These are phyloP conservation scores for Heterobasidion irregulare DNA, from an alignment of 1,284 basidiomycete species.

Conservation along the genomic window DNA sequence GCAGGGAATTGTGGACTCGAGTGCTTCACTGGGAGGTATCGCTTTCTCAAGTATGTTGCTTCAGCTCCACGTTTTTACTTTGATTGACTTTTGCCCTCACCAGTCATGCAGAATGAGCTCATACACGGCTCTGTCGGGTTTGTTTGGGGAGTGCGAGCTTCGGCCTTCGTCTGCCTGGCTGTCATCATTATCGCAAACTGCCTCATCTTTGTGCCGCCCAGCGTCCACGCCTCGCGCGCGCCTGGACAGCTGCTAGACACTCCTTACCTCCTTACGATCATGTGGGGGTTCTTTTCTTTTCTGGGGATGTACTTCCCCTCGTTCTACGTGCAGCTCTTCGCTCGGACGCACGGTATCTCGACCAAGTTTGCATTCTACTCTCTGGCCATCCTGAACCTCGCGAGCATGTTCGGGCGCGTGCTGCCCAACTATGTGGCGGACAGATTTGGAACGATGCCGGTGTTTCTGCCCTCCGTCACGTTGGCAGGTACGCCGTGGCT, in stretches of 20 bases:
- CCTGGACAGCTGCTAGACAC: not conserved
- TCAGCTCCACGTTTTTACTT: not conserved
- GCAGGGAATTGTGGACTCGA: constrained; percentile 15
- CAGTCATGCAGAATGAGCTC: constrained; percentile 16
- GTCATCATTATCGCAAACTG: constrained; percentile 15
- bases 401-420: constrained; percentile 17
- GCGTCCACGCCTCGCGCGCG: not conserved
- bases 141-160: constrained; percentile 14
- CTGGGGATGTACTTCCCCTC: constrained; percentile 18
- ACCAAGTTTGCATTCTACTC: constrained; percentile 15
- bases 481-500: constrained; percentile 10
- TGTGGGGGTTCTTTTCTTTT: constrained; percentile 14
- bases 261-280: constrained; percentile 14
- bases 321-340: constrained; percentile 21
- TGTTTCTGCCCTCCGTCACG: constrained; percentile 13
- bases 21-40: constrained; percentile 14
- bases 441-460: constrained; percentile 15
- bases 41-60: constrained; percentile 11
- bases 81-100: not conserved
- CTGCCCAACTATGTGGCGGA: constrained; percentile 16
- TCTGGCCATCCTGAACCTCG: constrained; percentile 17
- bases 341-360: constrained; percentile 13
- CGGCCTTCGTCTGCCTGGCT: constrained; percentile 13
- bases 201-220: constrained; percentile 11
- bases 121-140: constrained; percentile 15